Evolutionary conservation across 106 monocot species (phyloP), one percentile per base, ranked within the genome.

Genomic region (Acorus gramineus): DNA sequence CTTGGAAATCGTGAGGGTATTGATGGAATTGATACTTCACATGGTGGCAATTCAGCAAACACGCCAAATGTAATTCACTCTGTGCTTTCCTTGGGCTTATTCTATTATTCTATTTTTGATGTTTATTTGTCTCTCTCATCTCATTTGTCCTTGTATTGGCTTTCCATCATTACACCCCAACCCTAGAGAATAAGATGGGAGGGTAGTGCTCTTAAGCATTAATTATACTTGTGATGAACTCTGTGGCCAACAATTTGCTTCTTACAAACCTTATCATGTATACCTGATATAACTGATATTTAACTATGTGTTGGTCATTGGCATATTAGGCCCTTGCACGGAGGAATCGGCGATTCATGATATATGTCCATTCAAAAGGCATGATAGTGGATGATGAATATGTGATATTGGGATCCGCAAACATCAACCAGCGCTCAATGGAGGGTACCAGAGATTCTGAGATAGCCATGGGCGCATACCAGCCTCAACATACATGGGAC

Each of bases 301-400:
- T 11, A 13, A n/a, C 3, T 13, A 11, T 13, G 11, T n/a, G 5
- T 1, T 3, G 3, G 2, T 57, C 7, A 61, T 63, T 46, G 11
- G 49, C 5, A 6, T 46, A n/a, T 47, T 73, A 93, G 89, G 84
- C 73, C 49, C 80, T 76, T 73, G 82, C 95, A 46, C 68, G 53
- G 63, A 90, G 77, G 69, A 84, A 80, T 58, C 52, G 87, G 12
- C 90, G 95, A 8, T 96, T 96, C 70, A 96, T 96, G 95, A 90
- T 96, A 11, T 96, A 96, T 74, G 95, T 96, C 60, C 95, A 96
- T 68, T 96, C 95, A 9, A 96, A 96, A 81, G 95, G 95, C 7
- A 90, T 96, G 95, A 90, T 96, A 48, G 95, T 96, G 11, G 95
- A 96, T 68, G 95, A 96, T 59, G 95, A 96, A 12, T 96, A 87